Evolutionary conservation across 2,329 filamentous ascomycete genomes (phyloP).

Genomic region (Alternaria panax): DNA sequence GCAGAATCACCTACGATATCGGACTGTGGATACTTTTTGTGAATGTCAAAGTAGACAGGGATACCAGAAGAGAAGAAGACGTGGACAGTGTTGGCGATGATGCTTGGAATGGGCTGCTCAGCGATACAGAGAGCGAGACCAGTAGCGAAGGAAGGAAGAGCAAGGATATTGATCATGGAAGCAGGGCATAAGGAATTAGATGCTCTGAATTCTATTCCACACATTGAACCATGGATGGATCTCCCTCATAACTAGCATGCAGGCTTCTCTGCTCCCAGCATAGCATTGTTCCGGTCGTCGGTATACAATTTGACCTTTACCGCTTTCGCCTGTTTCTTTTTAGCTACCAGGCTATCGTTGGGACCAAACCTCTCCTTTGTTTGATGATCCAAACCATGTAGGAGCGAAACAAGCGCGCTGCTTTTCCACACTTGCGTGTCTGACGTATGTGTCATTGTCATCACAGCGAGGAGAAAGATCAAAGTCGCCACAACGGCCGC

Average conservation of each 20-base stretch:
- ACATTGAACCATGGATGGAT: background rate
- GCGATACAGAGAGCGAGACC: conserved; percentile 36
- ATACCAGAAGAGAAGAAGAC: conserved; percentile 25
- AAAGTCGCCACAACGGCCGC: conserved; percentile 14
- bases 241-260: background rate
- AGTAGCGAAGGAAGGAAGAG: conserved; percentile 31
- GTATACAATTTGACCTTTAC: conserved; percentile 16
- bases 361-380: conserved; percentile 18
- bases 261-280: conserved; percentile 11
- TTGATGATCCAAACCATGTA: conserved; percentile 19
- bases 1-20: conserved; percentile 48
- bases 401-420: conserved; percentile 18
- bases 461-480: conserved; percentile 17
- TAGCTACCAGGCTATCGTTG: conserved; percentile 9
- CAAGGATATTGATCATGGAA: conserved; percentile 30
- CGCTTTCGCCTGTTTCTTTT: conserved; percentile 16
- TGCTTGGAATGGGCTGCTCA: conserved; percentile 42
- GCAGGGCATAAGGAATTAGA: conserved; percentile 13
- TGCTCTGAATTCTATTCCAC: no score
- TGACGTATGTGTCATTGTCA: conserved; percentile 19
- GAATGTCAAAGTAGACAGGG: conserved; percentile 42
- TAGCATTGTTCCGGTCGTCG: conserved; percentile 10
- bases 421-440: conserved; percentile 22
- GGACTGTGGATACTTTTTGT: conserved; percentile 50
- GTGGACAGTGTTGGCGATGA: conserved; percentile 35